A percentile compares a stretch with the other conserved stretches of the same genome.
Evolutionary conservation across 306 rosid genomes (phyloP).

Genomic region (Cicer judaicum): DNA sequence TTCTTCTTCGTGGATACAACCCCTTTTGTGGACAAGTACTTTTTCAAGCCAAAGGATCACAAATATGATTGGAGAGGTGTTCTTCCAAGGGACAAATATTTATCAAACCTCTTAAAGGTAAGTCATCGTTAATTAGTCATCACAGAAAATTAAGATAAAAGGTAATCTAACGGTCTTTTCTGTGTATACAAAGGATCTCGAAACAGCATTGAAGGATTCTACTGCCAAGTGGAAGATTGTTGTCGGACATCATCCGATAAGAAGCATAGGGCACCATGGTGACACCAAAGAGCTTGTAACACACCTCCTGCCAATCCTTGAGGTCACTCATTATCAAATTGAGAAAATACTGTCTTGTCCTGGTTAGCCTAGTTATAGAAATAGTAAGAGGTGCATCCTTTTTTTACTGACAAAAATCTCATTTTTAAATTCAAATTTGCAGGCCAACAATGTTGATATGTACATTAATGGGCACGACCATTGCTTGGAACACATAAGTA

Average conservation of each 20-base stretch:
- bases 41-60: slow-evolving; percentile 49
- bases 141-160: slow-evolving; percentile 19
- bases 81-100: slow-evolving; percentile 51
- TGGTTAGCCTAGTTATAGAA: not conserved
- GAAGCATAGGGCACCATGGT: slow-evolving; percentile 59
- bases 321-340: slow-evolving; percentile 38
- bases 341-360: not conserved
- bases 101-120: slow-evolving; percentile 52
- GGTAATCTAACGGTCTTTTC: not conserved
- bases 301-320: slow-evolving; percentile 54
- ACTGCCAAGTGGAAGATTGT: slow-evolving; percentile 56
- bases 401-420: not conserved
- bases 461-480: slow-evolving; percentile 90
- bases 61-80: slow-evolving; percentile 64
- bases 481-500: slow-evolving; percentile 74
- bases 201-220: slow-evolving; percentile 47
- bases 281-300: slow-evolving; percentile 49
- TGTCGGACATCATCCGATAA: slow-evolving; percentile 56
- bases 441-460: slow-evolving; percentile 73
- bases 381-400: slow-evolving; percentile 11
- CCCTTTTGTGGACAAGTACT: slow-evolving; percentile 59
- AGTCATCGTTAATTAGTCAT: not conserved
- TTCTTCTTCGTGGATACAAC: slow-evolving; percentile 58
- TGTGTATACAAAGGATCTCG: slow-evolving; percentile 47
- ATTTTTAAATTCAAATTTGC: slow-evolving; percentile 29